These are phyloP conservation scores for Chamaenerion angustifolium DNA, from an alignment of 345 rosid species.

Conservation along the genomic window DNA sequence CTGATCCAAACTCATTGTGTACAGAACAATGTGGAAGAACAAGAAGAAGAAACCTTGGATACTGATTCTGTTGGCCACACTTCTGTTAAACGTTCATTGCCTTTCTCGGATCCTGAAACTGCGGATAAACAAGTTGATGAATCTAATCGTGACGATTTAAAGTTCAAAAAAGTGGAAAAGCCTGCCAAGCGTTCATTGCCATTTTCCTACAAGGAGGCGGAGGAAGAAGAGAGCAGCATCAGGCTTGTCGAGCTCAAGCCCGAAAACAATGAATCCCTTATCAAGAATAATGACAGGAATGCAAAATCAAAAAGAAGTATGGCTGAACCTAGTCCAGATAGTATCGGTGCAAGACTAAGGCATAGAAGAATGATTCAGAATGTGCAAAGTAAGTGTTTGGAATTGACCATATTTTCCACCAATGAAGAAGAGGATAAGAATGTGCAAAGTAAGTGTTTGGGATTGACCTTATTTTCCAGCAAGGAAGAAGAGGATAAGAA, in stretches of 20 bases:
- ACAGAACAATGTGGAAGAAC: slow-evolving; percentile 8
- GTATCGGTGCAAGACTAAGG: slow-evolving; percentile 33
- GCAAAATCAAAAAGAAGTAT: slow-evolving; percentile 11
- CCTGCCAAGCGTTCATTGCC: slow-evolving; percentile 45
- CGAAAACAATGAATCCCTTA: slow-evolving; percentile 5
- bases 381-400: background rate
- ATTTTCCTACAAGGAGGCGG: slow-evolving; percentile 24
- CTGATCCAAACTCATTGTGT: slow-evolving; percentile 48
- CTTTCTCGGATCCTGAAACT: slow-evolving; percentile 4
- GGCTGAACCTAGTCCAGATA: slow-evolving; percentile 21
- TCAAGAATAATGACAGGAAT: background rate
- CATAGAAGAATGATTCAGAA: background rate
- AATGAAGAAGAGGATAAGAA: too few relatives aligned
- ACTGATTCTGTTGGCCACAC: slow-evolving; percentile 18
- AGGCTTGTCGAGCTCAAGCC: slow-evolving; percentile 1
- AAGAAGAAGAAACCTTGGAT: slow-evolving; percentile 16
- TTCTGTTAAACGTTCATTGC: slow-evolving; percentile 16
- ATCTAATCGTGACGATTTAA: background rate
- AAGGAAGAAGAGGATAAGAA: slow-evolving; percentile 5
- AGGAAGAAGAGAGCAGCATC: background rate
- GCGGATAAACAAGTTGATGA: background rate
- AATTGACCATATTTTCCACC: too few relatives aligned
- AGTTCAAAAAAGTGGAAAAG: background rate
- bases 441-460: background rate
- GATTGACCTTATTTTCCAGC: too few relatives aligned